Base-by-base conservation (phyloP, 1,139 yeast species). In the Hemisphaericaspora xylofermentans region DNA sequence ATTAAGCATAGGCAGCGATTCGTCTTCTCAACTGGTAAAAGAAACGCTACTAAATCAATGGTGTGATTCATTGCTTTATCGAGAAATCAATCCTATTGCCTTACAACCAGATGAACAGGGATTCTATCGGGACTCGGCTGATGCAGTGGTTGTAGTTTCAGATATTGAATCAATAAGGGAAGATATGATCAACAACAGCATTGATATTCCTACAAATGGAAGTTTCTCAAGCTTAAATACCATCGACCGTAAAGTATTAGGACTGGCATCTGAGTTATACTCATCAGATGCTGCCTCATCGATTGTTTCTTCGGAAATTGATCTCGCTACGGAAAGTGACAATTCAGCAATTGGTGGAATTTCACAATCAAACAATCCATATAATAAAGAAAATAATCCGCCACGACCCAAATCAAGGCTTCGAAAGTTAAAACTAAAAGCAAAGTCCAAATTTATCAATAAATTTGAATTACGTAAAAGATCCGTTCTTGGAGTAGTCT, bases 401-500 rank as follows among this genome's bases (percentile, higher is more conserved):
- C 15, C 42, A 40, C 34, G 38, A 36, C 22, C 33, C 40, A 21
- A 37, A 43, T n/a, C n/a, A 31, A 37, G 43, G 29, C 24, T 41
- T 21, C 30, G 13, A 10, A 31, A 38, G 13, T 29, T 39, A 15
- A 47, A 42, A 25, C 40, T 46, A 21, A 31, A 31, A 13, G 34
- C 34, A 12, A 31, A 18, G 13, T 18, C 25, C n/a, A 35, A 47
- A 17, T 41, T 26, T 24, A 47, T 40, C 21, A 37, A 47, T 10
- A 43, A 47, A 10, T 71, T 68, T 42, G 67, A 64, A 35, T 48
- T 70, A 51, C 54, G 61, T 14, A 66, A 67, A 42, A 58, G 80
- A 15, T 27, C 71, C 19, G 80, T 82, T 1, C 61, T 69, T 18
- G 98, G 98, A 1, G 86, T 91, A 10, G 64, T 85, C 6, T 87